phyloP scores from a whole-genome alignment of 805 yeast genomes.

The Metschnikowia amazonensis region DNA sequence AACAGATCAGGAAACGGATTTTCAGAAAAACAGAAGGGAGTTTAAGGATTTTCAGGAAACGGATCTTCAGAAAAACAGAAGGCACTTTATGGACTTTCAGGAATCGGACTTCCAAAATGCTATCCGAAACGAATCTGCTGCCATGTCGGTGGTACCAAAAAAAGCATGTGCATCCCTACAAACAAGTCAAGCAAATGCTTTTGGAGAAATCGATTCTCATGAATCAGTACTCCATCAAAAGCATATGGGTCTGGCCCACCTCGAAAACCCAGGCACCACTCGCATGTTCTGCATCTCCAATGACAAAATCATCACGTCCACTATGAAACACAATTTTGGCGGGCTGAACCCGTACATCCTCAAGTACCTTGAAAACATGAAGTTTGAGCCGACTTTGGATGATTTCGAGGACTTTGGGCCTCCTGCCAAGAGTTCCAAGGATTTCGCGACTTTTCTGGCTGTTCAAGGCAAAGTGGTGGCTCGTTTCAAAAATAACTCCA shows the following conservation, averaged over 20 bases:
- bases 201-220: slow-evolving; percentile 42
- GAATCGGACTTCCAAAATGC: too few species aligned
- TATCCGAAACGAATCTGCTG: slow-evolving; percentile 11
- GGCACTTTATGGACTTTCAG: too few species aligned
- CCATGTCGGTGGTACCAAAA: slow-evolving; percentile 33
- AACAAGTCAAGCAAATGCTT: slow-evolving; percentile 39
- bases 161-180: slow-evolving; percentile 36
- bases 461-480: slow-evolving; percentile 53
- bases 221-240: not conserved
- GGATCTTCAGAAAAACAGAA: not conserved
- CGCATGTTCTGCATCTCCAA: slow-evolving; percentile 29
- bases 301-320: slow-evolving; percentile 30
- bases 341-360: slow-evolving; percentile 66
- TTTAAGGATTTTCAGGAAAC: too few species aligned
- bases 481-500: slow-evolving; percentile 34
- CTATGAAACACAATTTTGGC: slow-evolving; percentile 54
- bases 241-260: too few species aligned
- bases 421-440: slow-evolving; percentile 10
- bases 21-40: too few species aligned
- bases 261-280: too few species aligned
- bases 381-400: slow-evolving; percentile 53
- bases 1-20: too few species aligned
- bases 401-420: slow-evolving; percentile 69
- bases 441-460: slow-evolving; percentile 1
- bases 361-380: slow-evolving; percentile 50